phyloP scores from a whole-genome alignment of 352 stramenopile genomes.

The Phytopythium chamaehyphon region DNA sequence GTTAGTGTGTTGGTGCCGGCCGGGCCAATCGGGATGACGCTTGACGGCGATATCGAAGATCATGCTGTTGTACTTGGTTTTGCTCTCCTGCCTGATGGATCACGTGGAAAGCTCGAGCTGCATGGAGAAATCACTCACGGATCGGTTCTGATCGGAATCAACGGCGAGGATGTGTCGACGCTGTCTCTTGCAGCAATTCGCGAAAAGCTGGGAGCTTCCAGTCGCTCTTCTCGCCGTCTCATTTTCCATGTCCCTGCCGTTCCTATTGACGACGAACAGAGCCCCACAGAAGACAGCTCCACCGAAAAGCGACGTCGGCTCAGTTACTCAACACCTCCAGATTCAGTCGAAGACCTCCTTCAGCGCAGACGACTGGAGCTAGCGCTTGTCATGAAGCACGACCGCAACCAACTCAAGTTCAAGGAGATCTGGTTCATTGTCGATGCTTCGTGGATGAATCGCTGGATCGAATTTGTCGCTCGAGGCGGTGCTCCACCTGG shows the following conservation, averaged over 20 bases:
- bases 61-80: constrained; percentile 66
- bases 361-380: constrained; percentile 69
- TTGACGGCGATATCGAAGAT: constrained; percentile 45
- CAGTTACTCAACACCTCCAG: constrained; percentile 15
- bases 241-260: constrained; percentile 40
- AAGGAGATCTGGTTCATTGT: constrained; percentile 77
- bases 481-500: constrained; percentile 47
- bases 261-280: constrained; percentile 4
- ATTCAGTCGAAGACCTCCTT: constrained; percentile 34
- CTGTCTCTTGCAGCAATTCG: constrained; percentile 32
- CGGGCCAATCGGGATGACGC: constrained; percentile 60
- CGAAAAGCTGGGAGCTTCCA: constrained; percentile 36
- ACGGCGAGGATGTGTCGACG: constrained; percentile 57
- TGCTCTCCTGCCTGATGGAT: constrained; percentile 48
- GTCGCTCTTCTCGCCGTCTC: constrained; percentile 29
- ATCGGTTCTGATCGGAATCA: constrained; percentile 59
- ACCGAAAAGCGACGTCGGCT: constrained; percentile 9
- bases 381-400: constrained; percentile 54
- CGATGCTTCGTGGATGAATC: constrained; percentile 58
- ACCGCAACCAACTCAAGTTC: constrained; percentile 44
- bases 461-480: constrained; percentile 55
- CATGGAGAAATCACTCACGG: constrained; percentile 49
- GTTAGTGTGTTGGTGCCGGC: constrained; percentile 41
- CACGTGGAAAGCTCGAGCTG: constrained; percentile 40
- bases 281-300: constrained; percentile 1